Base-by-base conservation (phyloP, 2,329 filamentous ascomycete genomes). In the Diaporthe aspalathi region DNA sequence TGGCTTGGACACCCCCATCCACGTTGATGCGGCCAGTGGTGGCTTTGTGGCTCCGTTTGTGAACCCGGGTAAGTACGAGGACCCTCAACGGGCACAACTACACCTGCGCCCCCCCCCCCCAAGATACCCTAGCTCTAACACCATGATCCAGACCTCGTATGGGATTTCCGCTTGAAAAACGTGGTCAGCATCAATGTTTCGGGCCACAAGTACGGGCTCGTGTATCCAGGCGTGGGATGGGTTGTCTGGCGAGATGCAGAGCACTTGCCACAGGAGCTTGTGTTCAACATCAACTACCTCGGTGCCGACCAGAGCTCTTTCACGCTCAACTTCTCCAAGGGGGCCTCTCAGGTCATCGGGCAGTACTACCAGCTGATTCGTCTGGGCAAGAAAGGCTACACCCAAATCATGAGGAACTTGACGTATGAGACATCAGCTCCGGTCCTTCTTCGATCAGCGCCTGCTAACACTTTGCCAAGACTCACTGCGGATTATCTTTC, bases 241-340 rank as follows among this genome's bases (percentile, higher is more conserved):
- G 91, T 95, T 14, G 86, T 98, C 75, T 98, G 95, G 94, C 90
- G 95, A 60, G 89, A 90, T 49, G 89, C 93, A 65, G 92, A 96
- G 80, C 96, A 87, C 82, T 88, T 97, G 3, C 95, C 95, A 9
- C 88, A 95, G 79, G 95, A 98, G 78, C 91, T 98, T 27, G 94
- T 98, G 77, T 98, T 98, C 89, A 98, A 97, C 87, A 98, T 98
- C 88, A 98, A 98, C 88, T 98, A 98, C 84, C 92, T 98, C 7
- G 95, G 95, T 63, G 95, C 95, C 14, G 94, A 98, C 79, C 95
- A 98, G 81, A 92, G 94, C 2, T 97, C 94, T 3, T 98, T 98
- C 84, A 98, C 95, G 0, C 90, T 98, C 72, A 98, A 98, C 87
- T 98, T 98, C 86, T 97, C 93, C 79, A 97, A 97, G 81, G 95